A percentile compares a stretch with the other conserved stretches of the same genome.
Evolutionary conservation across 2,329 filamentous ascomycete genomes (phyloP).

Genomic region (Fusarium keratoplasticum): DNA sequence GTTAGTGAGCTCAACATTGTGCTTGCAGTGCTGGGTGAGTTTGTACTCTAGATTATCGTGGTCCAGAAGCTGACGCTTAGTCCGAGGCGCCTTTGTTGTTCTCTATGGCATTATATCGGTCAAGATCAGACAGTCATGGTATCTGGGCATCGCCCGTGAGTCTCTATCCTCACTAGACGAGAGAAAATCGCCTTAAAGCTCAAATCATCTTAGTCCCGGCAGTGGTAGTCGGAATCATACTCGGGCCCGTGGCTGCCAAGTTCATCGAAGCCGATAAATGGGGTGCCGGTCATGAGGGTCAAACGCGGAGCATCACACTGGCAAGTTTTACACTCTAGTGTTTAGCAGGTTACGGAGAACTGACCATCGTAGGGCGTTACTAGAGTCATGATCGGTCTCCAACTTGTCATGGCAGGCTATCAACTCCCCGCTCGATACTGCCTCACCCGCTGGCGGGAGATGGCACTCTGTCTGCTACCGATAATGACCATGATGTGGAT

Average conservation of each 20-base stretch:
- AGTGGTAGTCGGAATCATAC: slow-evolving; percentile 62
- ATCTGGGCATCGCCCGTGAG: slow-evolving; percentile 65
- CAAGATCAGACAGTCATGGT: slow-evolving; percentile 65
- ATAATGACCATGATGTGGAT: slow-evolving; percentile 74
- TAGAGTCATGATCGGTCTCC: slow-evolving; percentile 71
- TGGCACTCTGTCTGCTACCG: slow-evolving; percentile 66
- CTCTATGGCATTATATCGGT: slow-evolving; percentile 62
- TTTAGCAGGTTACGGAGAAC: neutral
- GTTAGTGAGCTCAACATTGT: slow-evolving; percentile 46
- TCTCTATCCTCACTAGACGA: slow-evolving; percentile 42
- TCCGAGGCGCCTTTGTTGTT: slow-evolving; percentile 58
- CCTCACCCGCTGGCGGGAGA: slow-evolving; percentile 60
- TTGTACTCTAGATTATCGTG: slow-evolving; percentile 58
- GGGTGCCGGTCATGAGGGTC: slow-evolving; percentile 40
- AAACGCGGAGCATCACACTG: slow-evolving; percentile 55
- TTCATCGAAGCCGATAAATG: slow-evolving; percentile 59
- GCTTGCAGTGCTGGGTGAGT: neutral
- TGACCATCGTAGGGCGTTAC: slow-evolving; percentile 54
- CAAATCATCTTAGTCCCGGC: slow-evolving; percentile 60
- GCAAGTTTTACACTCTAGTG: slow-evolving; percentile 23
- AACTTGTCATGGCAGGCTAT: slow-evolving; percentile 71
- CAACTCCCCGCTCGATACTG: slow-evolving; percentile 69
- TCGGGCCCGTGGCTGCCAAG: slow-evolving; percentile 66
- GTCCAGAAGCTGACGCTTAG: slow-evolving; percentile 59
- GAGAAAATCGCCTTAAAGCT: neutral